Evolutionary conservation across 2,329 filamentous ascomycete genomes (phyloP).

Genomic region (Pestalotiopsis sp.): DNA sequence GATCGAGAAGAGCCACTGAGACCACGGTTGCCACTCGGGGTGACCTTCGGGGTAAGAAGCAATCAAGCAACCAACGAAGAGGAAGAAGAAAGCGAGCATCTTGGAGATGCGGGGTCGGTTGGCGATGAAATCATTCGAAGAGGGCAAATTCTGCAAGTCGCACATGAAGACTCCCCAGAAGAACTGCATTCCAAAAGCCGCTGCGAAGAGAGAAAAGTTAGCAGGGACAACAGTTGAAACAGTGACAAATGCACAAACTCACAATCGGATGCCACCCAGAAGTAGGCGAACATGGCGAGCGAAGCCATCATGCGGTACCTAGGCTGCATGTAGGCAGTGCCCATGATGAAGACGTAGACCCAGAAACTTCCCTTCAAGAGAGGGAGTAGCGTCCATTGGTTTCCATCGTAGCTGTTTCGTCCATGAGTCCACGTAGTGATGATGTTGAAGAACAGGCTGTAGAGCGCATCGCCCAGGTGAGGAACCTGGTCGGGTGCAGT

Average conservation of each 20-base stretch:
- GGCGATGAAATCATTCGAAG: constrained; percentile 46
- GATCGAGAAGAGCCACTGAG: constrained; percentile 40
- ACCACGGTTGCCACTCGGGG: constrained; percentile 55
- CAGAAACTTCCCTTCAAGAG: constrained; percentile 54
- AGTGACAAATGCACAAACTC: constrained; percentile 14
- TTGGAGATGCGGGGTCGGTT: constrained; percentile 43
- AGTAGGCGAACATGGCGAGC: constrained; percentile 48
- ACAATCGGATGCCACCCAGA: constrained; percentile 38
- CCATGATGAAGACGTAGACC: constrained; percentile 53
- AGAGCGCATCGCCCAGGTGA: constrained; percentile 40
- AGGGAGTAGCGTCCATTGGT: constrained; percentile 60
- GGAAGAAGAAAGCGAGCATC: constrained; percentile 47
- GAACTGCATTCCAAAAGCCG: constrained; percentile 56
- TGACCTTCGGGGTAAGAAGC: constrained; percentile 61
- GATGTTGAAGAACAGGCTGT: constrained; percentile 43
- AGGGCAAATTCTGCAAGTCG: constrained; percentile 52
- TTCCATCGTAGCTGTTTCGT: constrained; percentile 54
- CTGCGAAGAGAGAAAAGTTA: constrained; percentile 18
- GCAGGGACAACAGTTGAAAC: neutral
- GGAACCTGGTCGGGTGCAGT: constrained; percentile 43
- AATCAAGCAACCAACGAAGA: constrained; percentile 54
- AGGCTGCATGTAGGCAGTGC: constrained; percentile 48
- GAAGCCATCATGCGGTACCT: constrained; percentile 49
- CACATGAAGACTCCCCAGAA: constrained; percentile 63
- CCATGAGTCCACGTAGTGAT: constrained; percentile 52